Conservation (phyloP, 208 protist species). For the Leishmania tropica region DNA sequence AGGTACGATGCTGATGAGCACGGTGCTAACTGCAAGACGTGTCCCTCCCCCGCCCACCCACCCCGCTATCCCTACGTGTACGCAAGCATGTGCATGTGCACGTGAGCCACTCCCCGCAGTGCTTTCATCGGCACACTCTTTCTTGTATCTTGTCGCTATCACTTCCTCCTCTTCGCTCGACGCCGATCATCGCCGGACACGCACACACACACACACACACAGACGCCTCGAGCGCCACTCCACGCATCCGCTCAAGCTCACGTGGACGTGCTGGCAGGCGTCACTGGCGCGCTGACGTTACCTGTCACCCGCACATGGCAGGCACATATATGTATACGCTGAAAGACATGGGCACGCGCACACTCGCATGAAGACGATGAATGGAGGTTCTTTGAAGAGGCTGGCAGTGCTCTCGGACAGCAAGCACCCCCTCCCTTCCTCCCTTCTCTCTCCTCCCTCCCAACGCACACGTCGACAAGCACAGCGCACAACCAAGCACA, state of each 20-base stretch:
- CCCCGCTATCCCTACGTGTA: no score
- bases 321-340: background rate
- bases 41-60: background rate
- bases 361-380: background rate
- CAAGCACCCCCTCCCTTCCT: background rate
- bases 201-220: background rate
- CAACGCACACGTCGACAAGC: background rate
- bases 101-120: no score
- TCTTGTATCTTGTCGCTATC: background rate
- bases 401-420: background rate
- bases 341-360: background rate
- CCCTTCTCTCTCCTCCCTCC: no score
- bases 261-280: background rate
- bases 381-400: background rate
- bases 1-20: background rate
- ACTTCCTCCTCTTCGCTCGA: background rate
- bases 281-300: background rate
- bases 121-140: background rate
- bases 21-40: background rate
- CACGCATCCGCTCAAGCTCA: background rate
- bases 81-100: no score
- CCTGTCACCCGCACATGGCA: background rate
- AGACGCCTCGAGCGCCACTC: background rate
- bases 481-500: background rate
- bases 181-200: background rate